phyloP scores from a whole-genome alignment of 148 eudicot genomes.

The Persicaria maculosa region DNA sequence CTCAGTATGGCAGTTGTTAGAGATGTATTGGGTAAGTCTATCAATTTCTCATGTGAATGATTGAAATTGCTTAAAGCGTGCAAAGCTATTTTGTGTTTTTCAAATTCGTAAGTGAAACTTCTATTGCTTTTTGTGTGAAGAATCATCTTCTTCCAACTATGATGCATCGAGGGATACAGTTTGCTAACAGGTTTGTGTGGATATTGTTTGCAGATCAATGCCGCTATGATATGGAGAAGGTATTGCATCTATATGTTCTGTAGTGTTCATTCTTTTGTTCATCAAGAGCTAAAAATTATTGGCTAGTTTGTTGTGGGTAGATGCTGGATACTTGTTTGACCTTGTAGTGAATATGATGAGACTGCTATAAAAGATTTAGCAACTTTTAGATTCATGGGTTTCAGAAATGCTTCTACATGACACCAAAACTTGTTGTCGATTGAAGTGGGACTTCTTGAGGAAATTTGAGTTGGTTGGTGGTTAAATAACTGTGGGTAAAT shows the following conservation, averaged over 20 bases:
- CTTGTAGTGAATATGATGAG: background rate
- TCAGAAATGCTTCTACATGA: background rate
- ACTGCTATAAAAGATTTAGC: background rate
- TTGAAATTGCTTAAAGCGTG: background rate
- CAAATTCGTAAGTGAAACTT: background rate
- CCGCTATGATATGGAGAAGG: constrained; percentile 69
- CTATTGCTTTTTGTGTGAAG: background rate
- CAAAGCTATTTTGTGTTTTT: background rate
- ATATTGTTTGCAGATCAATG: constrained; percentile 53
- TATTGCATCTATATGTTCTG: constrained; percentile 11
- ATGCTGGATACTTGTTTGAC: background rate
- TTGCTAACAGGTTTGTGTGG: background rate
- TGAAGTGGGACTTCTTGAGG: background rate
- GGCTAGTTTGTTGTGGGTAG: background rate
- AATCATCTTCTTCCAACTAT: background rate
- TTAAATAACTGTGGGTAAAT: background rate
- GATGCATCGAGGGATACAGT: background rate
- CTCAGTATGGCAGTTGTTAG: constrained; percentile 69
- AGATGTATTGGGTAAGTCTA: constrained; percentile 73
- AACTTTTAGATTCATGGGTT: background rate
- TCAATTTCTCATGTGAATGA: background rate
- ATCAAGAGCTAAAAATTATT: background rate
- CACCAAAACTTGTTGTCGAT: background rate
- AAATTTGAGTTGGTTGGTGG: background rate
- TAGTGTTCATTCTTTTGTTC: background rate